Evolutionary conservation across 495 filamentous ascomycete genomes (phyloP).

Genomic region (Mytilinidion resinicola): DNA sequence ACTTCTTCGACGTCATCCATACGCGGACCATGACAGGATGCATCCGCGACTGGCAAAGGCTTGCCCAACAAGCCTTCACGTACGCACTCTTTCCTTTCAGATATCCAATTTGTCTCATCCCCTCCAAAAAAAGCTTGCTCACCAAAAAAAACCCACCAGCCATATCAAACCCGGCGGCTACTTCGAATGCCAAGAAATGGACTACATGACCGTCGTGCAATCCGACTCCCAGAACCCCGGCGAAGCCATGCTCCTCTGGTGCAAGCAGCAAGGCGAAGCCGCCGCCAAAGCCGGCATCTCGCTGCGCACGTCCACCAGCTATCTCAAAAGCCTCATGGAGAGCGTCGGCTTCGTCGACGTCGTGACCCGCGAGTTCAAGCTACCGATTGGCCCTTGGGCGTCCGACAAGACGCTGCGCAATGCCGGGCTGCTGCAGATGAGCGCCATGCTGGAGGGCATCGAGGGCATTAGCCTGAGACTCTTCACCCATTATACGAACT

Average conservation of each 20-base stretch:
- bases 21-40: constrained; percentile 12
- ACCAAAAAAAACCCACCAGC: not conserved
- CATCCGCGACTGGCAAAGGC: constrained; percentile 8
- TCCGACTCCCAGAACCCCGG: constrained; percentile 3
- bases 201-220: constrained; percentile 15
- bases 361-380: constrained; percentile 1
- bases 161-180: constrained; percentile 15
- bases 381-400: constrained; percentile 8
- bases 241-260: constrained; percentile 7
- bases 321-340: constrained; percentile 1
- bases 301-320: not conserved
- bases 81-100: not conserved
- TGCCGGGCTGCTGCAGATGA: constrained; percentile 12
- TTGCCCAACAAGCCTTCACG: constrained; percentile 2
- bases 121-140: not conserved
- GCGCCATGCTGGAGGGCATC: constrained; percentile 14
- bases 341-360: constrained; percentile 12
- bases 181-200: constrained; percentile 13
- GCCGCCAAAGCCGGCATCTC: constrained; percentile 6
- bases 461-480: constrained; percentile 9
- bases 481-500: constrained; percentile 7
- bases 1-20: constrained; percentile 12
- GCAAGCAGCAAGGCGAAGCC: constrained; percentile 3
- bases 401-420: constrained; percentile 4
- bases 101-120: not conserved